A percentile compares a stretch with the other conserved stretches of the same genome.
phyloP scores from a whole-genome alignment of 768 basidiomycete genomes.

The Royoungia palumana region DNA sequence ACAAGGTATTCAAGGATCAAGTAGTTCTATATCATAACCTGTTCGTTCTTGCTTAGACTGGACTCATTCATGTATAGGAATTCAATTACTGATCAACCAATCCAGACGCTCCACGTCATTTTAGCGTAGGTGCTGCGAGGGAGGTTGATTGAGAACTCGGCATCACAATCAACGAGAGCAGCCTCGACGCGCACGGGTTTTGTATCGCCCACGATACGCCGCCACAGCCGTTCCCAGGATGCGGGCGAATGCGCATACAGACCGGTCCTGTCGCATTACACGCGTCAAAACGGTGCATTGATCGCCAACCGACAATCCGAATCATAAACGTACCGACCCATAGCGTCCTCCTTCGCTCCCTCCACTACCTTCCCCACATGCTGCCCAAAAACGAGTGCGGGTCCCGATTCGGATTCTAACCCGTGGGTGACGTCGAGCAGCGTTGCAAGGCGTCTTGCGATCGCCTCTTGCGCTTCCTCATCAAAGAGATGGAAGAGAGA shows the following conservation, averaged over 20 bases:
- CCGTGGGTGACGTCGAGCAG: constrained; percentile 24
- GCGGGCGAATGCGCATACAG: constrained; percentile 29
- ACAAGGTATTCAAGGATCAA: too few relatives aligned
- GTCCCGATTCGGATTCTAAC: constrained; percentile 5
- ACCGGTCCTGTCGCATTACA: background rate
- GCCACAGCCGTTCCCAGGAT: constrained; percentile 32
- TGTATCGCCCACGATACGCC: constrained; percentile 17
- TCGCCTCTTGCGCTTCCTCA: constrained; percentile 30
- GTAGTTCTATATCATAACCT: too few relatives aligned
- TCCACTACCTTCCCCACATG: constrained; percentile 26
- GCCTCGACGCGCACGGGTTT: background rate
- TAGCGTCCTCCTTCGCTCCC: constrained; percentile 27
- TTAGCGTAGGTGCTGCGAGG: background rate
- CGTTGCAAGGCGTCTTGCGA: constrained; percentile 26
- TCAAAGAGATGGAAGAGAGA: constrained; percentile 37
- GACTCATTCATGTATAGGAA: too few relatives aligned
- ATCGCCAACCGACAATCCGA: background rate
- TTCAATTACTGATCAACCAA: background rate
- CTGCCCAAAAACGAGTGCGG: constrained; percentile 32
- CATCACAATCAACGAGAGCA: background rate
- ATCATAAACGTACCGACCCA: constrained; percentile 6
- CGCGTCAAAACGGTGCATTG: constrained; percentile 10
- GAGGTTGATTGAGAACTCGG: too few relatives aligned
- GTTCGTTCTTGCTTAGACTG: too few relatives aligned
- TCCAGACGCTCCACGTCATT: background rate